A percentile compares a stretch with the other conserved stretches of the same genome.
Evolutionary conservation across 176 grass and related monocot species (phyloP).

Genomic region (Carex myosuroides): DNA sequence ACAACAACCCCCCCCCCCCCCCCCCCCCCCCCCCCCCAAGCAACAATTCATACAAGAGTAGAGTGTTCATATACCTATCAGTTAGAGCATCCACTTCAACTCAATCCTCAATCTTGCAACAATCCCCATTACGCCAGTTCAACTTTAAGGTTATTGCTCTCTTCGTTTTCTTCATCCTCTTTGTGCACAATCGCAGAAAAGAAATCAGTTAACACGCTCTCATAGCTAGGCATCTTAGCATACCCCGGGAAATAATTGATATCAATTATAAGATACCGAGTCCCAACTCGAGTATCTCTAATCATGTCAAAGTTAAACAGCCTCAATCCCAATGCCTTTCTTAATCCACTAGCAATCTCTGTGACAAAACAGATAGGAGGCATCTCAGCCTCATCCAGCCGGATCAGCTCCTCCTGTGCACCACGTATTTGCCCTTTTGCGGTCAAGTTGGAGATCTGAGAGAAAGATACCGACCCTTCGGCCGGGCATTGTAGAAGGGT

Average conservation of each 20-base stretch:
- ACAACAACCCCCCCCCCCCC: too few relatives aligned
- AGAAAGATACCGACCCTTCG: constrained; percentile 66
- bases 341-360: constrained; percentile 52
- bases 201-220: constrained; percentile 64
- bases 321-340: constrained; percentile 58
- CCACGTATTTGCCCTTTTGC: constrained; percentile 22
- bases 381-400: constrained; percentile 52
- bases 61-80: background rate
- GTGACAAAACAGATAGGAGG: constrained; percentile 53
- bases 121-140: constrained; percentile 5
- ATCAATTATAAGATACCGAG: constrained; percentile 79
- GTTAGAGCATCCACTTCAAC: constrained; percentile 8
- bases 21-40: background rate
- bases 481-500: constrained; percentile 32
- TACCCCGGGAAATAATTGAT: constrained; percentile 96
- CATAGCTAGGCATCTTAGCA: constrained; percentile 84
- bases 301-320: constrained; percentile 97
- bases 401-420: constrained; percentile 46
- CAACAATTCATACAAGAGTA: constrained; percentile 20
- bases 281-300: constrained; percentile 55
- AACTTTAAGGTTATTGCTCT: background rate
- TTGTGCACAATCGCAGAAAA: constrained; percentile 61
- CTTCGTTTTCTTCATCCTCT: constrained; percentile 20
- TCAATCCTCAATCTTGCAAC: background rate
- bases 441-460: constrained; percentile 77